A percentile compares a stretch with the other conserved stretches of the same genome.
These are phyloP conservation scores for Rhizoclosmatium globosum DNA, from an alignment of 192 early-diverging fungal genomes.

Conservation along the genomic window DNA sequence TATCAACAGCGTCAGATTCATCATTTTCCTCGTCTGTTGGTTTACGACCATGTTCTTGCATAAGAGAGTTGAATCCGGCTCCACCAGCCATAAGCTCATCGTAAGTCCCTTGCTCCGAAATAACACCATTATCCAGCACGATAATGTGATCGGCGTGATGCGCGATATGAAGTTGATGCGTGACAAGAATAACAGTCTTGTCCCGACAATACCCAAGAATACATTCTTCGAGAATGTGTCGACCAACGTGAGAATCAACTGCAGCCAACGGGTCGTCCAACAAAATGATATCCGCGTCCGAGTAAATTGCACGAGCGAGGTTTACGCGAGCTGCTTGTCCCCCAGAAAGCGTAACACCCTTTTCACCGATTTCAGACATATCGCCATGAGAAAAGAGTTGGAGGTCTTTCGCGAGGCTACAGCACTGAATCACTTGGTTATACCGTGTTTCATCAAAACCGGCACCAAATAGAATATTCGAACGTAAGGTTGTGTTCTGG, in stretches of 20 bases:
- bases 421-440: slow-evolving; percentile 54
- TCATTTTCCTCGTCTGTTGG: not conserved
- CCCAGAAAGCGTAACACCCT: slow-evolving; percentile 69
- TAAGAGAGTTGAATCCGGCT: slow-evolving; percentile 28
- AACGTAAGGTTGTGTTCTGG: slow-evolving; percentile 71
- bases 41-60: slow-evolving; percentile 13
- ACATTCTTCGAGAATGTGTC: slow-evolving; percentile 70
- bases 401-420: slow-evolving; percentile 49
- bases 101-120: slow-evolving; percentile 67
- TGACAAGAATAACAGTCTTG: slow-evolving; percentile 73
- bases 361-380: slow-evolving; percentile 49
- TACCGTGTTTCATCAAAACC: slow-evolving; percentile 55
- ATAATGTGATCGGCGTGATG: slow-evolving; percentile 72
- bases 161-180: slow-evolving; percentile 73
- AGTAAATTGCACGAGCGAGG: slow-evolving; percentile 63
- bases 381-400: slow-evolving; percentile 39
- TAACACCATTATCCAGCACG: slow-evolving; percentile 67
- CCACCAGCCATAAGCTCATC: slow-evolving; percentile 51
- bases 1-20: not conserved
- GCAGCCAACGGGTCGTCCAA: slow-evolving; percentile 82
- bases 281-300: slow-evolving; percentile 70
- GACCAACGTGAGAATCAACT: slow-evolving; percentile 69
- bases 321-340: slow-evolving; percentile 74
- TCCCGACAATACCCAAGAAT: slow-evolving; percentile 48
- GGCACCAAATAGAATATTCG: slow-evolving; percentile 84